Conservation (phyloP, 345 rosid genomes). For the Rhizophora mangle region DNA sequence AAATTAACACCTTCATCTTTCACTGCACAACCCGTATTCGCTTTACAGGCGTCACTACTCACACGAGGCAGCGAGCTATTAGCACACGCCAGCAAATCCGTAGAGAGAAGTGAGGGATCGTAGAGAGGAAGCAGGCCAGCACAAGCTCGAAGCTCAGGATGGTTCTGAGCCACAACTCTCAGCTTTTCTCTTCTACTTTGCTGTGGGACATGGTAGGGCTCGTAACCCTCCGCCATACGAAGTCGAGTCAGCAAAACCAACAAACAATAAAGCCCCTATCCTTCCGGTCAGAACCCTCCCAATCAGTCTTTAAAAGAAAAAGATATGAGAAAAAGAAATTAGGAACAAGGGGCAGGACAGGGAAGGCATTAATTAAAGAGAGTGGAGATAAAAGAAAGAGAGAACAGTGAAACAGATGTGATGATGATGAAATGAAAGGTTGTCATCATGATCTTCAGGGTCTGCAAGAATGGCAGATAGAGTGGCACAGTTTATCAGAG, state of each 20-base stretch:
- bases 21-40: constrained; percentile 25
- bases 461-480: constrained; percentile 43
- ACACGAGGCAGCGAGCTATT: neutral
- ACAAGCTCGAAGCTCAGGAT: constrained; percentile 27
- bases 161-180: constrained; percentile 46
- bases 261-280: neutral
- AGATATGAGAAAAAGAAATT: neutral
- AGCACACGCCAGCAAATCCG: constrained; percentile 45
- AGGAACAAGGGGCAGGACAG: neutral
- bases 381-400: constrained; percentile 12
- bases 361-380: neutral
- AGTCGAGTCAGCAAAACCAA: neutral
- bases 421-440: constrained; percentile 67
- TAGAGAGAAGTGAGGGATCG: constrained; percentile 49
- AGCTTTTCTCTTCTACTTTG: constrained; percentile 92
- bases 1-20: constrained; percentile 47
- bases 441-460: constrained; percentile 32
- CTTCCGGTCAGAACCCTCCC: neutral
- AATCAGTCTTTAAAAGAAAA: no score
- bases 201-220: constrained; percentile 88
- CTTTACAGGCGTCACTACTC: constrained; percentile 11
- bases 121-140: constrained; percentile 40
- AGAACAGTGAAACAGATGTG: constrained; percentile 51
- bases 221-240: constrained; percentile 76
- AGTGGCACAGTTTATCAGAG: constrained; percentile 17